A percentile compares a stretch with the other conserved stretches of the same genome.
Conservation (phyloP, 2,329 filamentous ascomycete genomes). For the Pyrenophora tritici-repentis region DNA sequence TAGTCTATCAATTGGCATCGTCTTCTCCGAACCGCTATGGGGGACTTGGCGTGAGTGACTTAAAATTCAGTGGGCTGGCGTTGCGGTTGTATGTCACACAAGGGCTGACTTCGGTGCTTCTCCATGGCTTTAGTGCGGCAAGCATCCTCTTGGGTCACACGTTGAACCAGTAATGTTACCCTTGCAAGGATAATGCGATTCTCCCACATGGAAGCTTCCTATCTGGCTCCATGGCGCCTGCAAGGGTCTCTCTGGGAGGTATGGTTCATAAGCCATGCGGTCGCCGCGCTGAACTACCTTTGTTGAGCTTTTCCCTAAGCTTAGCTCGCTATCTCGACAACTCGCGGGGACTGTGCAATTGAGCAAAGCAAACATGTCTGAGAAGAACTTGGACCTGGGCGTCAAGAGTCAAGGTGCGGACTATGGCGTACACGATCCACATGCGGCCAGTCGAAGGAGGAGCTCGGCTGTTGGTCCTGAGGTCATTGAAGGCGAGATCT, state of each 20-base stretch:
- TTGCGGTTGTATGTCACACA: neutral
- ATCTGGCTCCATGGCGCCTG: constrained; percentile 1
- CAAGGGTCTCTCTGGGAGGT: neutral
- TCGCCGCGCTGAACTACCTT: neutral
- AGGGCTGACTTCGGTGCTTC: constrained; percentile 2
- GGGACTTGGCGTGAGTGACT: constrained; percentile 1
- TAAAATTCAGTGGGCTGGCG: neutral
- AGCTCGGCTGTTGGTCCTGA: constrained; percentile 33
- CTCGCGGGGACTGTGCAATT: neutral
- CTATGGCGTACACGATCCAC: constrained; percentile 13
- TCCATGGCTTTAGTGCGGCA: constrained; percentile 2
- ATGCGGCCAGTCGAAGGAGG: constrained; percentile 19
- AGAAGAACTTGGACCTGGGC: constrained; percentile 17
- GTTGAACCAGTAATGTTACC: constrained; percentile 3
- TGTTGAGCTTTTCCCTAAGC: neutral
- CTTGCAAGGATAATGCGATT: constrained; percentile 10
- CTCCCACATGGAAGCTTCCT: constrained; percentile 7
- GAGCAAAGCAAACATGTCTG: constrained; percentile 18
- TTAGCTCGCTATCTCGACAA: neutral
- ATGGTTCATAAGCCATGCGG: constrained; percentile 1
- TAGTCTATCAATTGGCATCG: constrained; percentile 1
- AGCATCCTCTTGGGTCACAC: constrained; percentile 9
- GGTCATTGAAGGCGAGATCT: constrained; percentile 35
- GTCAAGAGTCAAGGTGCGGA: constrained; percentile 8
- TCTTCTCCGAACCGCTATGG: neutral